These are phyloP conservation scores for Kazachstania viticola DNA, from an alignment of 805 yeast genomes.

Conservation along the genomic window DNA sequence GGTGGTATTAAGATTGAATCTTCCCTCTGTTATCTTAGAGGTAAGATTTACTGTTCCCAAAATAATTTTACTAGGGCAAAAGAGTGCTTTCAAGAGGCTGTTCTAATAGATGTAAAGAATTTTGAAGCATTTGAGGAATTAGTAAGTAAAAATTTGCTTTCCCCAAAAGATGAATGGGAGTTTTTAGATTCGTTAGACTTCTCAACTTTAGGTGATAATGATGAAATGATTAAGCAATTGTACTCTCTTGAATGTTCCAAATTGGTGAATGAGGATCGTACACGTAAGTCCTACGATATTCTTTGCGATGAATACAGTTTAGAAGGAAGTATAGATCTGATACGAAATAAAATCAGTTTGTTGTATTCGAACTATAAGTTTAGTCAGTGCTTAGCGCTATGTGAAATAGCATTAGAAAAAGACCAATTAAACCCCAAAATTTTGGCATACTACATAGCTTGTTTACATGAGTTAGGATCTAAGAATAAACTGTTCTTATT, in stretches of 20 bases:
- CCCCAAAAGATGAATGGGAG: constrained; percentile 84
- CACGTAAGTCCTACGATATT: constrained; percentile 53
- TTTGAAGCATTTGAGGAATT: constrained; percentile 84
- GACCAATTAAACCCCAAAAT: constrained; percentile 67
- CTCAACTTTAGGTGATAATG: constrained; percentile 58
- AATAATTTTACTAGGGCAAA: constrained; percentile 80
- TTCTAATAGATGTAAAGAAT: constrained; percentile 79
- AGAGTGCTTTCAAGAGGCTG: constrained; percentile 78
- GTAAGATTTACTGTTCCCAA: constrained; percentile 69
- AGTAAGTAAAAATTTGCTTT: constrained; percentile 55
- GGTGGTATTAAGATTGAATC: constrained; percentile 85
- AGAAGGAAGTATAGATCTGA: constrained; percentile 55
- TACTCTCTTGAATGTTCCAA: constrained; percentile 71
- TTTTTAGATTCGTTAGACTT: constrained; percentile 50
- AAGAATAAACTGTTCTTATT: constrained; percentile 67
- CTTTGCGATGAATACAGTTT: constrained; percentile 64
- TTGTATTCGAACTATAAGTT: constrained; percentile 68
- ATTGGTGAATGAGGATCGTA: constrained; percentile 45
- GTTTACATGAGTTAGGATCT: constrained; percentile 75
- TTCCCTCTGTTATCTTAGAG: constrained; percentile 75
- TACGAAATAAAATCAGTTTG: constrained; percentile 57
- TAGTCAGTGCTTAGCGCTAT: constrained; percentile 60
- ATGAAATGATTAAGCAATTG: constrained; percentile 64
- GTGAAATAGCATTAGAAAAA: constrained; percentile 42
- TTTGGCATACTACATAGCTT: constrained; percentile 69